These are phyloP conservation scores for Podaxis sp. DNA, from an alignment of 768 basidiomycete species.

Conservation along the genomic window DNA sequence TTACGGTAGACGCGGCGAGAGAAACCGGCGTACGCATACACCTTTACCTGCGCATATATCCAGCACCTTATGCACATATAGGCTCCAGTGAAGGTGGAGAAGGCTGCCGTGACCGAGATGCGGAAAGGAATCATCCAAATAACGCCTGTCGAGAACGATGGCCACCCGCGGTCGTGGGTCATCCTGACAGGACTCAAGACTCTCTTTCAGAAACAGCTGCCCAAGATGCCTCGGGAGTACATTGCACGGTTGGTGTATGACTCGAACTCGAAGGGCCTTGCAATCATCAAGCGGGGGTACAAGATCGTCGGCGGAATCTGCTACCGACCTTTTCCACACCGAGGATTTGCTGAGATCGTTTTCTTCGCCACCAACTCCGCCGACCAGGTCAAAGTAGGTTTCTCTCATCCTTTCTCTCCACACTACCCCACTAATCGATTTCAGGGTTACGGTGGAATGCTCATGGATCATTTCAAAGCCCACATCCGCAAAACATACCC, in stretches of 20 bases:
- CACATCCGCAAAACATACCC: slow-evolving; percentile 83
- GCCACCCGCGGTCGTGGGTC: slow-evolving; percentile 67
- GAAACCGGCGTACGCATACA: slow-evolving; percentile 25
- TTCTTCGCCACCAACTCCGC: slow-evolving; percentile 97
- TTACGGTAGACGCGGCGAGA: slow-evolving; percentile 64
- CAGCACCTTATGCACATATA: slow-evolving; percentile 20
- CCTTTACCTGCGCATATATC: background rate
- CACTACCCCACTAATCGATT: background rate
- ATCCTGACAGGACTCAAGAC: slow-evolving; percentile 95
- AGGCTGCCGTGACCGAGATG: slow-evolving; percentile 76
- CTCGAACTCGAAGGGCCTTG: slow-evolving; percentile 85
- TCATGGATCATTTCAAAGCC: slow-evolving; percentile 98
- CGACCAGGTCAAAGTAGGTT: slow-evolving; percentile 90
- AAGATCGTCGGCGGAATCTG: slow-evolving; percentile 98
- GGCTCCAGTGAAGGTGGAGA: slow-evolving; percentile 60
- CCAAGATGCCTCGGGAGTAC: slow-evolving; percentile 99
- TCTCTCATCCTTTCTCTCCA: background rate
- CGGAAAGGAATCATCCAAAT: slow-evolving; percentile 80
- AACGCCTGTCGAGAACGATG: slow-evolving; percentile 80
- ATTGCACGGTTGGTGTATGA: slow-evolving; percentile 95
- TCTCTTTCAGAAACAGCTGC: slow-evolving; percentile 93
- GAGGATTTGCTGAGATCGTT: slow-evolving; percentile 96
- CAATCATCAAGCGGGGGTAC: slow-evolving; percentile 91
- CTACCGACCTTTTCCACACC: slow-evolving; percentile 91
- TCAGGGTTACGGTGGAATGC: slow-evolving; percentile 95